These are phyloP conservation scores for Sugiyamaella americana DNA, from an alignment of 805 yeast genomes.

Conservation along the genomic window DNA sequence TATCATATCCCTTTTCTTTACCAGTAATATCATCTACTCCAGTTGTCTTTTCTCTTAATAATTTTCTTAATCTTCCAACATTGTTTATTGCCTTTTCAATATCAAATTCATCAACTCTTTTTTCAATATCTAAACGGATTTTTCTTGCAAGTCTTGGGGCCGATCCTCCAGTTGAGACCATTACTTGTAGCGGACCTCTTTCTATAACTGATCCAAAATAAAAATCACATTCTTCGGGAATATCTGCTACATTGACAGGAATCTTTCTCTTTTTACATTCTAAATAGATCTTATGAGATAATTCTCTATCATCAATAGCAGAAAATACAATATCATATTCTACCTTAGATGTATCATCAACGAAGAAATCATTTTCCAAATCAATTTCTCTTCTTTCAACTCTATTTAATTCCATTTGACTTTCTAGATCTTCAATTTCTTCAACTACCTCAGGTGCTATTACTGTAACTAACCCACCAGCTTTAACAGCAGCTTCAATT, in stretches of 20 bases:
- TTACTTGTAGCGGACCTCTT: slow-evolving; percentile 65
- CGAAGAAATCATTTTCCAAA: slow-evolving; percentile 5
- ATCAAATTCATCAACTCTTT: slow-evolving; percentile 36
- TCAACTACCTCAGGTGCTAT: slow-evolving; percentile 46
- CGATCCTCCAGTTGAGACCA: slow-evolving; percentile 79
- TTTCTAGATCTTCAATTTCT: slow-evolving; percentile 42
- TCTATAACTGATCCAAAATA: slow-evolving; percentile 76
- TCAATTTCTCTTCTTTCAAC: slow-evolving; percentile 13
- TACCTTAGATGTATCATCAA: slow-evolving; percentile 7
- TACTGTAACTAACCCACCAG: slow-evolving; percentile 66
- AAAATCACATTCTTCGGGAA: slow-evolving; percentile 77
- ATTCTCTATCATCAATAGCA: slow-evolving; percentile 65
- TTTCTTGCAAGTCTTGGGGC: slow-evolving; percentile 69
- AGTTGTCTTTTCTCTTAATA: slow-evolving; percentile 41
- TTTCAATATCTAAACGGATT: slow-evolving; percentile 50
- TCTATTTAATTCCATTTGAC: background rate
- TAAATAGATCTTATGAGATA: slow-evolving; percentile 53
- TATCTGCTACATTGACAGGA: slow-evolving; percentile 76
- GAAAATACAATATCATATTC: slow-evolving; percentile 62
- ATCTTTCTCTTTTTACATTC: slow-evolving; percentile 40
- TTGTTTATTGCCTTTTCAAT: slow-evolving; percentile 54
- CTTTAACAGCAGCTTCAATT: slow-evolving; percentile 57
- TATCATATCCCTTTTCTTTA: slow-evolving; percentile 21
- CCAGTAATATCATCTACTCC: slow-evolving; percentile 38
- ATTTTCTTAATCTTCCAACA: slow-evolving; percentile 49